Evolutionary conservation across 2,329 filamentous ascomycete genomes (phyloP).

Genomic region (Fusarium sp.): DNA sequence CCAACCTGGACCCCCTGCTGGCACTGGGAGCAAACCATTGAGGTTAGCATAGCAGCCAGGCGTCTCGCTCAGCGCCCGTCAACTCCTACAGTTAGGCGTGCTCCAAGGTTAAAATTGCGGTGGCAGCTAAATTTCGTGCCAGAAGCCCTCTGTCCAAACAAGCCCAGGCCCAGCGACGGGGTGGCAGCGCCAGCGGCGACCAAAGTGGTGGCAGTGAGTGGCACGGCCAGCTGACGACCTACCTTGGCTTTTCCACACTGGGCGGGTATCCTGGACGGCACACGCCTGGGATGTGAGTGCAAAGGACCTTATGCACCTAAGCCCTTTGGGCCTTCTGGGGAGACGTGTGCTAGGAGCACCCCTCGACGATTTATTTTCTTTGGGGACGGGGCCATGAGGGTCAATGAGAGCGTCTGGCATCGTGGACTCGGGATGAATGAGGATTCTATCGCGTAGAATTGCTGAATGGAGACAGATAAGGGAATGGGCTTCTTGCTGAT

Average conservation of each 20-base stretch:
- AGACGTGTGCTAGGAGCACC: slow-evolving; percentile 28
- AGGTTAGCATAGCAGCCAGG: slow-evolving; percentile 6
- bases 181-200: slow-evolving; percentile 21
- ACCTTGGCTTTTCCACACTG: slow-evolving; percentile 18
- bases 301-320: slow-evolving; percentile 33
- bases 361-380: slow-evolving; percentile 13
- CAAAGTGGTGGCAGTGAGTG: slow-evolving; percentile 23
- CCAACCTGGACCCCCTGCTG: slow-evolving; percentile 20
- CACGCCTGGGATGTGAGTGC: slow-evolving; percentile 17
- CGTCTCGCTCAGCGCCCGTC: slow-evolving; percentile 12
- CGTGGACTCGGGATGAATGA: slow-evolving; percentile 15
- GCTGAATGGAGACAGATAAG: background rate
- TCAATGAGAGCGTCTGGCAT: slow-evolving; percentile 9
- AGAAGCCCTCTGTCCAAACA: slow-evolving; percentile 18
- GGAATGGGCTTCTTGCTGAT: background rate
- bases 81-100: slow-evolving; percentile 11
- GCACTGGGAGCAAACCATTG: slow-evolving; percentile 7
- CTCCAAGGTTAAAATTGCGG: slow-evolving; percentile 39
- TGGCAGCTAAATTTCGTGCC: slow-evolving; percentile 38
- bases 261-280: slow-evolving; percentile 6
- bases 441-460: background rate
- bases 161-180: slow-evolving; percentile 9
- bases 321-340: slow-evolving; percentile 27
- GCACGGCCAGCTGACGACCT: slow-evolving; percentile 32
- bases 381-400: slow-evolving; percentile 15